Base-by-base conservation (phyloP, 2,329 filamentous ascomycete genomes). In the Karstenula rhodostoma region DNA sequence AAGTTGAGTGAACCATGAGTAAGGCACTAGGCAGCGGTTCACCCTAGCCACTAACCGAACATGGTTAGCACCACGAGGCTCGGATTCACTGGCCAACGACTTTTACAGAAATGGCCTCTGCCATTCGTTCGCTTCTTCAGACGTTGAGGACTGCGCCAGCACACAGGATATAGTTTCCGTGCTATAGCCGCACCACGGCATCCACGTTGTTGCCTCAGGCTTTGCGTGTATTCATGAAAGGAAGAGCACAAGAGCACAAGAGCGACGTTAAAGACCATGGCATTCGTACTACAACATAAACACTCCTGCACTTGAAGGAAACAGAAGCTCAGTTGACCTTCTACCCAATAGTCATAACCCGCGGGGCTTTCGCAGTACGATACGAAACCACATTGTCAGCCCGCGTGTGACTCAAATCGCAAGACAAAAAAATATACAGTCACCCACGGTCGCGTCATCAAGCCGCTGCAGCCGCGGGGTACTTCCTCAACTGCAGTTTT, bases 401-500 rank as follows among this genome's bases (percentile, higher is more conserved):
- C 1, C 23, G 15, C 19, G 15, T 23, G 27, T 25, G 44, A 27
- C 22, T 15, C 27, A 22, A 15, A 32, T 9, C 44, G 27, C 22
- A 27, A 29, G 1, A n/a, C 13, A 3, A 17, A 29, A 44, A 27
- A 27, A 32, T 40, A 40, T n/a, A 40, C 37, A 40, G n/a, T 40
- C 37, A n/a, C 17, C 7, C 17, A 40, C 42, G 19, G 19, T 44
- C 42, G 42, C 19, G 3, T 22, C 13, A 9, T 55, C 42, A 55
- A 43, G 52, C 52, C 27, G 52, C 52, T 17, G 52, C 33, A n/a
- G 64, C 46, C 65, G 67, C 42, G 4, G 40, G 52, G 61, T 74
- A 72, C 50, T 73, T 75, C 29, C 72, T 63, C 61, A 74, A 56
- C 71, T 73, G 47, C 42, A 35, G 12, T 9, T 2, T 13, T 0